Base-by-base conservation (phyloP, 2,329 filamentous ascomycete species). In the Monosporascus sp. region DNA sequence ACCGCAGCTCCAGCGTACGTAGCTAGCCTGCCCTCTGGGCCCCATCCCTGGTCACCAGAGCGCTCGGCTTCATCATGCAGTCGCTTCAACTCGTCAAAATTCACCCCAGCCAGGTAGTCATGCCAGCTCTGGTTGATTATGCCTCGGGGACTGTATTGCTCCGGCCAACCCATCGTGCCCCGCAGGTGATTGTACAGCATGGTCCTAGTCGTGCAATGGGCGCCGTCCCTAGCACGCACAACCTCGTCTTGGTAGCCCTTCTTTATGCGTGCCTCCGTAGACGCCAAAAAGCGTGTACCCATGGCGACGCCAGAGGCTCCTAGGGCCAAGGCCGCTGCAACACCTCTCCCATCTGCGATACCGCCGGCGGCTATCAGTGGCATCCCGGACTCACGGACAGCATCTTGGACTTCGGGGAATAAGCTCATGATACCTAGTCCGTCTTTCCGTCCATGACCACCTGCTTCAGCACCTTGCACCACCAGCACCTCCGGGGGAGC, bases 201-300 rank as follows among this genome's bases (percentile, higher is more conserved):
- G 0, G 74, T 76, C n/a, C 73, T 68, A 0, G 69, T 65, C 8
- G 74, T 77, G 11, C 55, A 65, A 11, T 52, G 58, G 1, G 67
- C 74, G 7, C 74, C 74, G 37, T 77, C 72, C 1, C 58, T 55
- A 0, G 74, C 73, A 1, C 69, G 65, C 0, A 77, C 54, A 0
- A 77, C 66, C 50, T 74, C 74, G n/a, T 70, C 58, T 49, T 73
- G 74, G 46, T 76, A 77, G 1, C 71, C 72, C 52, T 64, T 66
- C 48, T 58, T 63, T 37, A 76, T 70, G 7, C 71, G 68, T 1
- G 74, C 65, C 58, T 77, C 74, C 0, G 53, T 61, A 0, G 71
- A 61, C 0, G 82, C 82, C 0, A 88, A 74, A 53, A 87, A 84
- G 7, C 84, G 74, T 1, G 86, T 88, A 0, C 86, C 86, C 72